Evolutionary conservation across 2,329 filamentous ascomycete species (phyloP), one percentile per base, ranked within the genome.

Genomic region (Monosporascus sp.): DNA sequence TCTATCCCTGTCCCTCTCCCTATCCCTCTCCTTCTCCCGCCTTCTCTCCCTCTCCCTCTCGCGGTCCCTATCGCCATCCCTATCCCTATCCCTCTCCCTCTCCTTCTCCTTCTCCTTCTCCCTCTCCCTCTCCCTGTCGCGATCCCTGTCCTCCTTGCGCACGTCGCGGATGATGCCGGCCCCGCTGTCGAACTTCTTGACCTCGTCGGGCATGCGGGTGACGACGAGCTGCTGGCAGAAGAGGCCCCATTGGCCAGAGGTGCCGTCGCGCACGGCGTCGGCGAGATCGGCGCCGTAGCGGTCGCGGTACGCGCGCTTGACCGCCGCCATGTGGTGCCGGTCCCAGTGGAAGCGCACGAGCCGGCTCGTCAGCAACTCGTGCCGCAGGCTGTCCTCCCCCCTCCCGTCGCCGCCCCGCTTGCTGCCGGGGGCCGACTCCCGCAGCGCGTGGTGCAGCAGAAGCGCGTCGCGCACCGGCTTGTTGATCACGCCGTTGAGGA

Each of bases 401-500:
- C 31, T 34, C 31, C 31, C 31, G 31, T 11, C 31, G 31, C 31
- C 31, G 31, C 27, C 27, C 20, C 42, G 42, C 9, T 27, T 22
- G 11, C n/a, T 17, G 18, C 20, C n/a, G 11, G 8, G 22, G 18
- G 39, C 24, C 3, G 86, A 86, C 46, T 87, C 82, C 20, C 85
- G 87, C 59, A 97, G 84, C 2, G 94, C 93, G 73, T 97, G 94
- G 70, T 96, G 86, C 2, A 99, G 78, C 3, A 97, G 84, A 38
- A 97, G 80, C 3, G 93, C 90, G 69, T 97, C 94, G 51, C 94
- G 89, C 57, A 96, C 90, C 6, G 94, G 92, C 54, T 89, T 89
- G 74, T 97, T 97, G 74, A 97, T 96, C 53, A 96, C 85, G 64
- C 94, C 94, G 72, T 97, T 97, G 65, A 99, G 86, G 62, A 97